Evolutionary conservation across 2,329 filamentous ascomycete genomes (phyloP), one percentile per base, ranked within the genome.

Genomic region (Cucurbitaria berberidis): DNA sequence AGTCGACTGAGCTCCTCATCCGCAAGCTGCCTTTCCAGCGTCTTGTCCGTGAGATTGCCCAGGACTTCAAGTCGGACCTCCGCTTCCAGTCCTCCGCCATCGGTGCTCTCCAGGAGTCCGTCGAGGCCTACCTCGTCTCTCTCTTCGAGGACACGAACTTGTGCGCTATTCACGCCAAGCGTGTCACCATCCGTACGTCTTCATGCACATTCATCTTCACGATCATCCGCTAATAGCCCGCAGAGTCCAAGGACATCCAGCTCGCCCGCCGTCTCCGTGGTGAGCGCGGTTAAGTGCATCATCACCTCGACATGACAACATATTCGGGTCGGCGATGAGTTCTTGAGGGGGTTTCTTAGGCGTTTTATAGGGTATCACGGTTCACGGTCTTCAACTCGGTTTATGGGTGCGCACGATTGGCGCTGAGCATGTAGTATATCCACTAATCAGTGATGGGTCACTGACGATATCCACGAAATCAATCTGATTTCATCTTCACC

Each of bases 111-210:
- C 93, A 98, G 78, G 93, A 98, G 81, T 91, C 93, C 13, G 86
- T 93, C n/a, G 93, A 98, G 79, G 93, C 93, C 5, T 98, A 96
- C 77, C 83, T 98, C 64, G 93, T 98, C 80, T 96, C 93, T 39
- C 89, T 98, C 64, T 98, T 98, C 72, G 93, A 98, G 81, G 93
- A 98, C 77, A 97, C 93, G 82, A 98, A 98, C 84, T 83, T 96
- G 47, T 98, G 93, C 82, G 93, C 95, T 75, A 96, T 98, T 79
- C 95, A 98, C 82, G 93, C 95, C 81, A 98, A 98, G 88, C 84
- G 93, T 74, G 92, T 98, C 47, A 98, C 93, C 34, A 96, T 97
- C 67, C 79, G 71, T 74, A 70, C 45, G 71, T 68, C 27, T 48
- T 39, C 36, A n/a, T 1, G 1, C 29, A 16, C 19, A n/a, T n/a